Evolutionary conservation across 1,139 yeast genomes (phyloP), one percentile per base, ranked within the genome.

Genomic region (Pichia sp.): DNA sequence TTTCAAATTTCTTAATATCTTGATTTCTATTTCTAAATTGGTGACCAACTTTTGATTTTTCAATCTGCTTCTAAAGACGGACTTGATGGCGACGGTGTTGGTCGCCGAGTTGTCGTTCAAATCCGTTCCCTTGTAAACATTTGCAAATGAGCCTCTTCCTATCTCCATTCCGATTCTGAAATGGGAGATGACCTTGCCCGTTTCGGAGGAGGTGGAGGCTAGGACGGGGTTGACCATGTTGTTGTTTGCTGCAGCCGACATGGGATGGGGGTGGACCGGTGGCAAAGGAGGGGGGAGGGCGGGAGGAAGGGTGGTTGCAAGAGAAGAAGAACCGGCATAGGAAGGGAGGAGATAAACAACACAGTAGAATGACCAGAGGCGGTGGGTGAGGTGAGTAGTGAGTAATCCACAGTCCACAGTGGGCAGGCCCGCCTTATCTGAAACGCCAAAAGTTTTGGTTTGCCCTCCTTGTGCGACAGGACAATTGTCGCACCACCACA

Each of bases 101-200:
- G 42, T 40, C 7, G 7, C 10, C 10, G 27, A 24, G 10, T 40
- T 54, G 75, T 75, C 75, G 46, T 67, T 68, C 19, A 50, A 52
- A 52, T 67, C 60, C 51, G 67, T 62, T 19, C 95, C 96, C 62
- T 82, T 83, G 71, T 86, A 93, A 24, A 93, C 99, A 53, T 83
- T 85, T 49, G 99, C 99, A 70, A 90, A 93, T 18, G 96, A 89
- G 30, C 99, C 99, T 58, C 85, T 80, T 15, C 99, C 99, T 38
- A 93, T 89, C 66, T 89, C 90, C 20, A 82, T 76, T 18, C 87
- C 88, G 24, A 82, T 70, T 34, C 71, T 67, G 61, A 78, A 80
- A 50, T 67, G 67, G 11, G 79, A 79, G 6, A 77, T 67, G 8
- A 45, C 40, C n/a, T 30, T 38, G 12, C 53, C 53, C 12, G 53